phyloP scores from a whole-genome alignment of 2,329 filamentous ascomycete genomes.

The Fusarium musae region DNA sequence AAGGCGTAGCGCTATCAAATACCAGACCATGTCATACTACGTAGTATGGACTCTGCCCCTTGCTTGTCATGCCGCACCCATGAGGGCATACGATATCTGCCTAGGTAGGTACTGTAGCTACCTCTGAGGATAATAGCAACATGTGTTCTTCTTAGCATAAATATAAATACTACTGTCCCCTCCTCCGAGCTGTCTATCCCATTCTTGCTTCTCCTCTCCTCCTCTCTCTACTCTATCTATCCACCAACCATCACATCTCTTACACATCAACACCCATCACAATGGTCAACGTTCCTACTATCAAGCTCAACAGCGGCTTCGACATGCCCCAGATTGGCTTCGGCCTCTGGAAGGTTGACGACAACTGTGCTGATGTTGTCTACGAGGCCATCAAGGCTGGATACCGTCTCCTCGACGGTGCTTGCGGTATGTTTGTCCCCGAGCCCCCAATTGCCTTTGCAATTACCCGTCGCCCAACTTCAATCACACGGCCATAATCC shows the following conservation, averaged over 20 bases:
- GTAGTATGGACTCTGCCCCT: background rate
- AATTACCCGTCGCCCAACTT: slow-evolving; percentile 10
- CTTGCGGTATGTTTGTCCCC: slow-evolving; percentile 61
- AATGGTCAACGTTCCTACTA: slow-evolving; percentile 54
- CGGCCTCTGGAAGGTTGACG: slow-evolving; percentile 86
- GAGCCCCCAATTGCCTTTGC: background rate
- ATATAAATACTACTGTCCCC: slow-evolving; percentile 38
- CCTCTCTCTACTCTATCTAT: slow-evolving; percentile 1
- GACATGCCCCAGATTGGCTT: slow-evolving; percentile 82
- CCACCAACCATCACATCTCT: background rate
- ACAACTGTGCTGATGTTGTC: slow-evolving; percentile 78
- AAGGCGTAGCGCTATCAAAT: slow-evolving; percentile 41
- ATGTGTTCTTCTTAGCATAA: slow-evolving; percentile 33
- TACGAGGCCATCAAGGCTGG: slow-evolving; percentile 78
- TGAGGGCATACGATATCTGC: slow-evolving; percentile 28
- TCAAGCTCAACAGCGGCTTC: slow-evolving; percentile 73
- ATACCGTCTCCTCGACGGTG: slow-evolving; percentile 70
- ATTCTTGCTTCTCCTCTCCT: slow-evolving; percentile 12
- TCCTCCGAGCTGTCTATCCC: slow-evolving; percentile 5
- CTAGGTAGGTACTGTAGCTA: background rate
- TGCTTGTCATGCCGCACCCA: slow-evolving; percentile 29
- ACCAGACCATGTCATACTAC: slow-evolving; percentile 15
- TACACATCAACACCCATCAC: slow-evolving; percentile 35
- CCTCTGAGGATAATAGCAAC: background rate
- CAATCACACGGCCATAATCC: slow-evolving; percentile 11